Evolutionary conservation across 2,329 filamentous ascomycete species (phyloP).

Genomic region (Paraphaeosphaeria sporulosa): DNA sequence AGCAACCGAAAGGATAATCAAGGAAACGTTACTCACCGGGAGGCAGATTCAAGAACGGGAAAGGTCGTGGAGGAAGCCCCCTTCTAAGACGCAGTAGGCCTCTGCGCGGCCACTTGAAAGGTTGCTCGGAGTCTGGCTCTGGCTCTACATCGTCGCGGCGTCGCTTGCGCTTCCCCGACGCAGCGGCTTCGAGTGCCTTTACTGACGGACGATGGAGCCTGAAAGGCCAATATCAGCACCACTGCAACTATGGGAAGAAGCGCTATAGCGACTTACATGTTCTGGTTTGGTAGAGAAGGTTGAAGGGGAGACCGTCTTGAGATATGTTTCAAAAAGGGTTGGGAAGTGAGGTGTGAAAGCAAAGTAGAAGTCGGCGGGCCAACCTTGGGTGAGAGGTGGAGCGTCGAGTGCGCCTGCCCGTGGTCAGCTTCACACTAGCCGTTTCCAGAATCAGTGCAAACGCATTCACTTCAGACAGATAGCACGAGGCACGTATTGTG

Average conservation of each 20-base stretch:
- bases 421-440: background rate
- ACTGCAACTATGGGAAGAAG: background rate
- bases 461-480: background rate
- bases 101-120: background rate
- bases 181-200: background rate
- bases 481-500: background rate
- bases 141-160: background rate
- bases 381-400: background rate
- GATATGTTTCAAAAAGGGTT: background rate
- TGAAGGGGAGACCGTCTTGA: background rate
- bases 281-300: background rate
- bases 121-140: background rate
- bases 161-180: background rate
- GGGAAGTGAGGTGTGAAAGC: background rate
- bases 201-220: background rate
- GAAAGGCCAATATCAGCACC: background rate
- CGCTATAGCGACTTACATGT: background rate
- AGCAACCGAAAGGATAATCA: background rate
- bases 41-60: background rate
- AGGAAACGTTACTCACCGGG: background rate
- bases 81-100: background rate
- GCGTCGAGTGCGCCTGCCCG: background rate
- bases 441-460: background rate
- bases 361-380: background rate
- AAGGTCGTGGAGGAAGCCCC: background rate